These are phyloP conservation scores for Penicillium atrosanguineum DNA, from an alignment of 495 filamentous ascomycete genomes.

Conservation along the genomic window DNA sequence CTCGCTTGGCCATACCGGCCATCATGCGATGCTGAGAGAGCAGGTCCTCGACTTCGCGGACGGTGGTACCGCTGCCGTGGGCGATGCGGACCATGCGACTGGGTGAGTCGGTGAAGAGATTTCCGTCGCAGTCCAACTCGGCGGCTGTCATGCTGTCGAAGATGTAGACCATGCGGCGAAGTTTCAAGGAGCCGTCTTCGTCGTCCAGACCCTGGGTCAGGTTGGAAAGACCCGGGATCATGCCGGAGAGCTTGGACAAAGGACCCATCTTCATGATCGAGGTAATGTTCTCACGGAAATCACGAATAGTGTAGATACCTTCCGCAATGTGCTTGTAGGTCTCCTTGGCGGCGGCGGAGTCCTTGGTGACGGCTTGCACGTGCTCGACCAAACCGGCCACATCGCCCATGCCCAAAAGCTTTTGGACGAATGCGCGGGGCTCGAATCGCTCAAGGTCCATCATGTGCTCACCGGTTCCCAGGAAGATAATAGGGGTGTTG, in stretches of 20 bases:
- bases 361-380: constrained; percentile 92
- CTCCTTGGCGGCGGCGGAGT: constrained; percentile 75
- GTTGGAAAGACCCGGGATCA: constrained; percentile 92
- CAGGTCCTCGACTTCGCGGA: constrained; percentile 96
- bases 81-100: constrained; percentile 93
- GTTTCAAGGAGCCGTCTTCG: constrained; percentile 86
- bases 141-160: constrained; percentile 96
- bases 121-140: constrained; percentile 92
- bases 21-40: constrained; percentile 98
- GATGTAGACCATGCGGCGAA: constrained; percentile 98
- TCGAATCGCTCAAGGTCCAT: constrained; percentile 91
- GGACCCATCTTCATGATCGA: constrained; percentile 99
- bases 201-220: constrained; percentile 96
- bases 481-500: constrained; percentile 94
- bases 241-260: constrained; percentile 93
- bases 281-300: constrained; percentile 89
- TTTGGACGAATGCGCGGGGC: constrained; percentile 85
- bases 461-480: constrained; percentile 96
- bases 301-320: constrained; percentile 92
- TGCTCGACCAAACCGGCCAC: constrained; percentile 94
- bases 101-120: constrained; percentile 88
- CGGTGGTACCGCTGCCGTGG: constrained; percentile 81
- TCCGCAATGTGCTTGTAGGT: constrained; percentile 98
- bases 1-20: constrained; percentile 98
- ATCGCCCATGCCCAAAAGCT: constrained; percentile 95